phyloP scores from a whole-genome alignment of 225 moss, liverwort and hornwort genomes.

The Pseudisothecium myosuroides region DNA sequence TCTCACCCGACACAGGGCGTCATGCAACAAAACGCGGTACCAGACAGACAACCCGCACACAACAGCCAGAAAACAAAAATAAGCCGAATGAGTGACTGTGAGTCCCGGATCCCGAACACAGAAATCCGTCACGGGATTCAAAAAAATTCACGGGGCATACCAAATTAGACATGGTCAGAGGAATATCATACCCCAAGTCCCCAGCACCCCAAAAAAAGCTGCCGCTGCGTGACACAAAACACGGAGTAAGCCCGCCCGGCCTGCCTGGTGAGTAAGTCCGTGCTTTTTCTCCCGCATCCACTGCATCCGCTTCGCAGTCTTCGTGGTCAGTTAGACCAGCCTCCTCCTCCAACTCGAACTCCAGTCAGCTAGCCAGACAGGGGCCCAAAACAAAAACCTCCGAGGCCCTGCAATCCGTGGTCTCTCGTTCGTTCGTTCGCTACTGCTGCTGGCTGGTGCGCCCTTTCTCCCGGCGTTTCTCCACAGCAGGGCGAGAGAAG shows the following conservation, averaged over 20 bases:
- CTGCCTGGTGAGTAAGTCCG: background rate
- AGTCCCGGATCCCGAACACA: background rate
- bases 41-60: background rate
- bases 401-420: background rate
- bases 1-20: background rate
- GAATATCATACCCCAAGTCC: background rate
- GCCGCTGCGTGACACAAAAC: background rate
- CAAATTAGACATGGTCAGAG: constrained; percentile 3
- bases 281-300: constrained; percentile 5
- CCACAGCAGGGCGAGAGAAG: background rate
- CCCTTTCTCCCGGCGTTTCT: background rate
- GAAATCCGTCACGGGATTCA: background rate
- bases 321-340: background rate
- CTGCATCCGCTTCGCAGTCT: constrained; percentile 1
- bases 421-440: background rate
- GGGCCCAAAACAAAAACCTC: background rate
- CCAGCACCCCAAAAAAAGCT: background rate
- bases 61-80: background rate
- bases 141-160: background rate
- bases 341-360: background rate
- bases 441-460: background rate
- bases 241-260: background rate
- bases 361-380: background rate
- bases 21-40: background rate
- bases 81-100: background rate